Conservation (phyloP, 2,329 filamentous ascomycete species). For the Cercospora berteroae region DNA sequence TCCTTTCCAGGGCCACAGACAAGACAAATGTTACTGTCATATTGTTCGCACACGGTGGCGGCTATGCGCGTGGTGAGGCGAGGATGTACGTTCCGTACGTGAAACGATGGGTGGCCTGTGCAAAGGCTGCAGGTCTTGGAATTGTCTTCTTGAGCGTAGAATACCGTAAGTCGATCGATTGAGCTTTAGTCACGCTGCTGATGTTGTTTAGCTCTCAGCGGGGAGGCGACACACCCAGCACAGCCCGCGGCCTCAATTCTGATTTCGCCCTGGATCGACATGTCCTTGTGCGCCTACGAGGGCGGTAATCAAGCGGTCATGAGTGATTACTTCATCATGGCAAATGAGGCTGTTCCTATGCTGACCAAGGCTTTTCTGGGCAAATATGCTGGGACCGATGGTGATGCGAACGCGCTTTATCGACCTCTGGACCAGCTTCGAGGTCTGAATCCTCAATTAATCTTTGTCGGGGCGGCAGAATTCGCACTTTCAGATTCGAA, state of each 20-base stretch:
- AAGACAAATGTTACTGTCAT: not conserved
- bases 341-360: not conserved
- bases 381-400: not conserved
- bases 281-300: not conserved
- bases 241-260: not conserved
- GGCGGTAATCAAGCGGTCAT: not conserved
- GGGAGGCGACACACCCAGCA: not conserved
- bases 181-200: not conserved
- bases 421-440: not conserved
- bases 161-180: not conserved
- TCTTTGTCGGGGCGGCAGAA: not conserved
- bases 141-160: not conserved
- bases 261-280: not conserved
- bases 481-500: not conserved
- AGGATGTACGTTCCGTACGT: not conserved
- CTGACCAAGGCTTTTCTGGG: not conserved
- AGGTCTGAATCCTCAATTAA: not conserved
- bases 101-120: not conserved
- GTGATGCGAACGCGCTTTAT: not conserved
- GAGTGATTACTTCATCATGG: not conserved
- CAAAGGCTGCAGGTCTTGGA: not conserved
- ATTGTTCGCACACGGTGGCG: not conserved
- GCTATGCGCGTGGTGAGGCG: not conserved
- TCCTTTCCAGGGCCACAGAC: not conserved
- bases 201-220: not conserved